These are phyloP conservation scores for Mucor circinelloides DNA, from an alignment of 371 early-diverging fungal species.

Conservation along the genomic window DNA sequence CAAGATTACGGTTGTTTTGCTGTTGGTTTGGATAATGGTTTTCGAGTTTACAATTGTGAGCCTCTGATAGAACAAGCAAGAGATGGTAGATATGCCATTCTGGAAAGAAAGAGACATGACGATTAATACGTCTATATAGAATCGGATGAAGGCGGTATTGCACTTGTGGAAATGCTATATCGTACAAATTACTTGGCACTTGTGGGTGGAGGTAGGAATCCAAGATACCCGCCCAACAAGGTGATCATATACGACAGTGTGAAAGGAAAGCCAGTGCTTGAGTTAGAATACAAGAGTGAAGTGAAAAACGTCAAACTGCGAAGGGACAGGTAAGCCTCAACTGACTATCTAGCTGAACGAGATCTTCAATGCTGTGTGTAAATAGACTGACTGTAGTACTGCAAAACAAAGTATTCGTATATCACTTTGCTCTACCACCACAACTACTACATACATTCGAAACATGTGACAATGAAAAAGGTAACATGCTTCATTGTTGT, in stretches of 20 bases:
- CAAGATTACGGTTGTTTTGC: slow-evolving; percentile 94
- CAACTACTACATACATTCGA: slow-evolving; percentile 81
- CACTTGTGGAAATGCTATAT: slow-evolving; percentile 94
- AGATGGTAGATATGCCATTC: slow-evolving; percentile 56
- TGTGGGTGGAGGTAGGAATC: slow-evolving; percentile 94
- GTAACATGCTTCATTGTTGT: slow-evolving; percentile 31
- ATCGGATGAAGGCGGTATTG: slow-evolving; percentile 86
- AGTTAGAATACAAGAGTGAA: slow-evolving; percentile 81
- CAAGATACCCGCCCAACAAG: slow-evolving; percentile 86
- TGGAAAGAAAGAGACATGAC: not conserved
- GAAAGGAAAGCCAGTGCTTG: slow-evolving; percentile 70
- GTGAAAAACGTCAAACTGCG: slow-evolving; percentile 82
- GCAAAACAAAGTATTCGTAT: slow-evolving; percentile 83
- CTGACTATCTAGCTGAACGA: not conserved
- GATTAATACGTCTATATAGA: slow-evolving; percentile 44
- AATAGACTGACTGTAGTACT: slow-evolving; percentile 80
- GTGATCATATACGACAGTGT: slow-evolving; percentile 90
- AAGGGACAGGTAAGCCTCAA: slow-evolving; percentile 66
- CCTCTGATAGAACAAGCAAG: slow-evolving; percentile 85
- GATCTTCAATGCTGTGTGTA: not conserved
- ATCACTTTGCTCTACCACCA: slow-evolving; percentile 74
- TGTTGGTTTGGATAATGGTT: slow-evolving; percentile 88
- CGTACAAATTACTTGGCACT: slow-evolving; percentile 91
- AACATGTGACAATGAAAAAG: slow-evolving; percentile 82
- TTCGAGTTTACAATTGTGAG: slow-evolving; percentile 93